phyloP scores from a whole-genome alignment of 1,284 basidiomycete genomes.

The Microbotryum violaceum region DNA sequence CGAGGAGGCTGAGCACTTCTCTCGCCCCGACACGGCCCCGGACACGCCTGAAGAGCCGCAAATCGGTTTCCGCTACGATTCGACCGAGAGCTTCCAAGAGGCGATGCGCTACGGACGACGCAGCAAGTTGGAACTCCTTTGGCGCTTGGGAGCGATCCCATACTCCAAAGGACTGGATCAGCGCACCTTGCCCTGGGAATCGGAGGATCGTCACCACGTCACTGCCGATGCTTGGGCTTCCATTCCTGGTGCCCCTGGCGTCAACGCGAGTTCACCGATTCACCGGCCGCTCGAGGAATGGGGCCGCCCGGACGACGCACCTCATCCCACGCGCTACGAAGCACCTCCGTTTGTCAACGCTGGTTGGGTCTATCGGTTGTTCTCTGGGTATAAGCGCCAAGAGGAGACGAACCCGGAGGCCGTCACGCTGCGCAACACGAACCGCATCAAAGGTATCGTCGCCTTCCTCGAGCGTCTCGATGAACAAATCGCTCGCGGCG shows the following conservation, averaged over 20 bases:
- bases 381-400: slow-evolving; percentile 36
- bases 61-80: slow-evolving; percentile 39
- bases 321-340: slow-evolving; percentile 16
- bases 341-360: slow-evolving; percentile 30
- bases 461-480: slow-evolving; percentile 37
- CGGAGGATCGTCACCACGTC: slow-evolving; percentile 33
- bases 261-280: slow-evolving; percentile 17
- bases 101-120: slow-evolving; percentile 39
- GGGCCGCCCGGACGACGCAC: background rate
- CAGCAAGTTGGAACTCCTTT: slow-evolving; percentile 38
- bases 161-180: slow-evolving; percentile 34
- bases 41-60: slow-evolving; percentile 38
- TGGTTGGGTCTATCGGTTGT: slow-evolving; percentile 39
- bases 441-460: slow-evolving; percentile 38
- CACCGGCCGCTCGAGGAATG: slow-evolving; percentile 17
- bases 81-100: slow-evolving; percentile 34
- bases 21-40: slow-evolving; percentile 18
- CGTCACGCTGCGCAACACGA: slow-evolving; percentile 34
- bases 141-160: slow-evolving; percentile 38
- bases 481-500: slow-evolving; percentile 31
- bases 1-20: slow-evolving; percentile 23
- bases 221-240: slow-evolving; percentile 34
- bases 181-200: slow-evolving; percentile 36
- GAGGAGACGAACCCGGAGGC: slow-evolving; percentile 34
- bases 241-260: slow-evolving; percentile 28